Percentiles rank a stretch among this genome's conserved stretches.
phyloP scores from a whole-genome alignment of 2,329 filamentous ascomycete genomes.

The Fusarium acutatum region DNA sequence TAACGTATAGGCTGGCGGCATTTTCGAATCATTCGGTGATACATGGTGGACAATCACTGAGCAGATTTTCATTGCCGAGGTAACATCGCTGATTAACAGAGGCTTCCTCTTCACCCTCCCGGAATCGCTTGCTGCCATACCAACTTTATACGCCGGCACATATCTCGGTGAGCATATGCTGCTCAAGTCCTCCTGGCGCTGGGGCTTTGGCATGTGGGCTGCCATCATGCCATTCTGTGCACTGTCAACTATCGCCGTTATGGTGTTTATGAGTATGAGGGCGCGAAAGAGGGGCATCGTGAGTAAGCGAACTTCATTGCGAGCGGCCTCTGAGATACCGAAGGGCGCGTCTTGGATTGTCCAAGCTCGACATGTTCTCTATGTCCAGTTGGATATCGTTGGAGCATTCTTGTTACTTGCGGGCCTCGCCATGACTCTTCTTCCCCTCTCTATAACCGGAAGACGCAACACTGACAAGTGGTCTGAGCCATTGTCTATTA shows the following conservation, averaged over 20 bases:
- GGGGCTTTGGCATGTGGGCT: conserved; percentile 25
- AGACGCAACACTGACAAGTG: conserved; percentile 6
- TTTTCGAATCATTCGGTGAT: conserved; percentile 18
- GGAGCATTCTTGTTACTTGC: conserved; percentile 7
- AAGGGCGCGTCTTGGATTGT: neutral
- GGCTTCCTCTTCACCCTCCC: conserved; percentile 12
- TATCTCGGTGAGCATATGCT: conserved; percentile 24
- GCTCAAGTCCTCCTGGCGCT: conserved; percentile 6
- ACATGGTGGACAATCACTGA: conserved; percentile 24
- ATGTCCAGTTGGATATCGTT: neutral
- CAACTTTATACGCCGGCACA: conserved; percentile 15
- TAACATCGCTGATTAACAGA: conserved; percentile 16
- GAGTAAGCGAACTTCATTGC: neutral
- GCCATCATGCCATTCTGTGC: conserved; percentile 7
- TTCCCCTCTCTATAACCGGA: conserved; percentile 8
- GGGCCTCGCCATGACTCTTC: conserved; percentile 15
- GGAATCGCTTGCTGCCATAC: conserved; percentile 14
- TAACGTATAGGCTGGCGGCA: neutral
- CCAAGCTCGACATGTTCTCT: neutral
- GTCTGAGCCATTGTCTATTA: conserved; percentile 5
- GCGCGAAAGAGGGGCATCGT: neutral
- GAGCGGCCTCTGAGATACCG: neutral
- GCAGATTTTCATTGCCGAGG: conserved; percentile 23
- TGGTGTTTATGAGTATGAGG: neutral
- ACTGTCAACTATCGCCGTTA: neutral